Evolutionary conservation across 148 eudicot species (phyloP), one percentile per base, ranked within the genome.

Genomic region (Rheum nobile): DNA sequence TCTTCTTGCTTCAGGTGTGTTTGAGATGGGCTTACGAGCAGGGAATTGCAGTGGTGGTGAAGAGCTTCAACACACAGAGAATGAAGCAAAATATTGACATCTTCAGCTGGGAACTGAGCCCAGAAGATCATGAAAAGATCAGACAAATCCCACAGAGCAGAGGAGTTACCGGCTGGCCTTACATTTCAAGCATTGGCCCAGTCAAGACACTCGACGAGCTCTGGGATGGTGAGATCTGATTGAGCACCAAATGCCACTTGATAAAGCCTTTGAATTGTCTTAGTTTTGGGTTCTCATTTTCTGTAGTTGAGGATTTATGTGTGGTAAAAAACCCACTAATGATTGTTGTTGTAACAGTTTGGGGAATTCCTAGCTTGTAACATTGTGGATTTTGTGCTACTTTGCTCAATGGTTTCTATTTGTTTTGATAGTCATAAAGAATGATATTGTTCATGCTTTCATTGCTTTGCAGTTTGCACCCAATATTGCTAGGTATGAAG

Each of bases 11-110:
- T 32, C 75, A 92, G 96, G 90, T 89, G n/a, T 81, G 91, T 34
- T 72, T 92, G 75, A 83, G 95, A 74, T 92, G 93, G 96, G 84
- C 84, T 29, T 82, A 87, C 52, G 89, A 92, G 83, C 91, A 92
- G 81, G 97, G 90, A 14, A 87, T 82, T 16, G 80, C 90, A 32
- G 17, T 84, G 9, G 84, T 82, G 10, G 81, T 81, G 39, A 92
- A 92, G 82, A 92, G 97, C 76, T 90, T 79, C 81, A 92, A 90
- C 83, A 80, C 28, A 47, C 85, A 85, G 59, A 90, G 96, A 68
- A 90, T 92, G 96, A 87, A 75, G 71, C 82, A 90, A 54, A 92
- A 92, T 75, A 76, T 87, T 0, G 71, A 75, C 43, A 87, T 92
- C 17, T 88, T 92, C 59, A 87, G 85, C 78, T 92, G 90, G 90